Evolutionary conservation across 1,284 basidiomycete genomes (phyloP).

Genomic region (Trametes versicolor): DNA sequence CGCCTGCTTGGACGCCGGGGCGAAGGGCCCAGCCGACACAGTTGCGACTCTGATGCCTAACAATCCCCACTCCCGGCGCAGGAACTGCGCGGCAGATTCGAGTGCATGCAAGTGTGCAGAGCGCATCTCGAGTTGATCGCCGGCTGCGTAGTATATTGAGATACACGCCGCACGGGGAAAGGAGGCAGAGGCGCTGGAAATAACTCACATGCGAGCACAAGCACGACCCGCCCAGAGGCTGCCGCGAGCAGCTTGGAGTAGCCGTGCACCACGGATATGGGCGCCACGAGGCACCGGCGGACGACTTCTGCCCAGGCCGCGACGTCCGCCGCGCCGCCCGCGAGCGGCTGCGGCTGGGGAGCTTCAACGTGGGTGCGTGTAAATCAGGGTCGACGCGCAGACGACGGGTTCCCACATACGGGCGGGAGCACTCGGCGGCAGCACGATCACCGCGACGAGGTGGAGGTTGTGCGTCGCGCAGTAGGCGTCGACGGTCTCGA

Average conservation of each 20-base stretch:
- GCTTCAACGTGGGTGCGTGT: conserved; percentile 20
- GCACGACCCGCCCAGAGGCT: conserved; percentile 43
- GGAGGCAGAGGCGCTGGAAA: conserved; percentile 15
- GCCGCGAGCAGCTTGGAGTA: conserved; percentile 43
- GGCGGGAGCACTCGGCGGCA: conserved; percentile 24
- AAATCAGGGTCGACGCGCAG: conserved; percentile 23
- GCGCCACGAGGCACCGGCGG: conserved; percentile 40
- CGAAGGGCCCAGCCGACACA: conserved; percentile 38
- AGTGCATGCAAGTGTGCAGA: conserved; percentile 29
- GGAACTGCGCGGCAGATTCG: conserved; percentile 33
- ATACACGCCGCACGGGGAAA: conserved; percentile 11
- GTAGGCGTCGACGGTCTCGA: conserved; percentile 46
- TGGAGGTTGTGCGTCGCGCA: conserved; percentile 43
- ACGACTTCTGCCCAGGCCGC: conserved; percentile 39
- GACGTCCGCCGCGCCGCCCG: conserved; percentile 23
- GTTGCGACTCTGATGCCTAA: conserved; percentile 42
- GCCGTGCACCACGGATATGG: conserved; percentile 42
- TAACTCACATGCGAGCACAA: conserved; percentile 40
- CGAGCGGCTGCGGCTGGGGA: conserved; percentile 13
- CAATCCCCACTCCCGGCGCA: conserved; percentile 35
- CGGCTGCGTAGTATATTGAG: conserved; percentile 26
- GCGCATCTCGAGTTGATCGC: conserved; percentile 21
- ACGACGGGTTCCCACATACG: conserved; percentile 26
- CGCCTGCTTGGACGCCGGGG: conserved; percentile 21
- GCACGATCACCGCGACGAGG: conserved; percentile 44